A percentile compares a stretch with the other conserved stretches of the same genome.
Conservation (phyloP, 2,329 filamentous ascomycete species). For the Colletotrichum orchidophilum region DNA sequence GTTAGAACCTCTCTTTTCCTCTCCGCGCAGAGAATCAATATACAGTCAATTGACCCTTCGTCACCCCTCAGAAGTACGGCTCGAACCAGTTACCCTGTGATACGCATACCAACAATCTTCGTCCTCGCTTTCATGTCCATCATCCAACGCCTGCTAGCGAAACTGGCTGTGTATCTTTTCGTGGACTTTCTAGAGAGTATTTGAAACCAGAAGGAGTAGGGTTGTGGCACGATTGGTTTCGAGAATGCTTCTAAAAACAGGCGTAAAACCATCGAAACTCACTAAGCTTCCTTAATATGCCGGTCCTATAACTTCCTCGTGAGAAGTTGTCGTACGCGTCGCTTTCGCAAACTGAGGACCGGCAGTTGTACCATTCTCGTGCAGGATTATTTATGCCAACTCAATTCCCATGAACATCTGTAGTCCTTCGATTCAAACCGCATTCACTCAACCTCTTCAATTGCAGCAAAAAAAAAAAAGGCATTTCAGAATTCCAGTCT, state of each 20-base stretch:
- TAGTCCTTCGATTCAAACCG: no score
- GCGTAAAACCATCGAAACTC: not conserved
- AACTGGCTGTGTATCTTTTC: not conserved
- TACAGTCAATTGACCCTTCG: no score
- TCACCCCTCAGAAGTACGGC: no score
- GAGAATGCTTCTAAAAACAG: not conserved
- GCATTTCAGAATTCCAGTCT: accelerated
- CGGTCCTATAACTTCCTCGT: not conserved
- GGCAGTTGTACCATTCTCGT: no score
- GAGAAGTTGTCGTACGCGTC: not conserved
- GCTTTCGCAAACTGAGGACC: not conserved
- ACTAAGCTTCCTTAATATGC: not conserved
- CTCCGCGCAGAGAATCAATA: no score
- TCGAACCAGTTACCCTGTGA: no score
- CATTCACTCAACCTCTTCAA: no score
- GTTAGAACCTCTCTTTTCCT: no score
- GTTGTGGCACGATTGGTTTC: not conserved
- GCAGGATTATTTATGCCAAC: not conserved
- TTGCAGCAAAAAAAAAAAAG: no score
- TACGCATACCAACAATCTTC: no score
- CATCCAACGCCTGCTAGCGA: not conserved
- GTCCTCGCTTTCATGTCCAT: no score
- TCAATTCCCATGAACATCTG: accelerated
- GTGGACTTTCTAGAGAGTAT: accelerated
- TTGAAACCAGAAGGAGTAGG: not conserved